Evolutionary conservation across 73 alveolate species (phyloP).

Genomic region (Paramecium sonneborni): DNA sequence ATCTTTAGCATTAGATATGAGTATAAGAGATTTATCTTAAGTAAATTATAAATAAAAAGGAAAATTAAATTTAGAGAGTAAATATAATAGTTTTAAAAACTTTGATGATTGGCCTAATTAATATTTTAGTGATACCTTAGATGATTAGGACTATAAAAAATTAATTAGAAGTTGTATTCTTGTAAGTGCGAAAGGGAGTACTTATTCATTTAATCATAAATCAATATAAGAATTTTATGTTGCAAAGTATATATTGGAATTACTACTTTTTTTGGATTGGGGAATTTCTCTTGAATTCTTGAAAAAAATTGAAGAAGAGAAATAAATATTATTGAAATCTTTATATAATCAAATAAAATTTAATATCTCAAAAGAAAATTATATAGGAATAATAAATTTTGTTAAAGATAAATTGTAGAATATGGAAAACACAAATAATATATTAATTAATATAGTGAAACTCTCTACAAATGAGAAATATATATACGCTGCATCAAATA

Average conservation of each 20-base stretch:
- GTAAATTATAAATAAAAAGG: not conserved
- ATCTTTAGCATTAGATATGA: not conserved
- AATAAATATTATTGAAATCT: not conserved
- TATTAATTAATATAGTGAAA: not conserved
- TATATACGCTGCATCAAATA: not conserved
- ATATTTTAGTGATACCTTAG: not conserved
- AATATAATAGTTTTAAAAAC: not conserved
- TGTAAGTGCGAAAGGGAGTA: not conserved
- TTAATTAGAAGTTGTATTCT: not conserved
- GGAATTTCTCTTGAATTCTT: too few species aligned
- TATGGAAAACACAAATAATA: not conserved
- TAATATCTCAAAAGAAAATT: not conserved
- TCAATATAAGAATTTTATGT: not conserved
- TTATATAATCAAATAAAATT: not conserved
- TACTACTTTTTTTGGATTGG: not conserved
- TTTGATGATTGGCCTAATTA: not conserved
- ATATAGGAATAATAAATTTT: not conserved
- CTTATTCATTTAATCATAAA: slow-evolving; percentile 18
- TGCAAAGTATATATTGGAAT: not conserved
- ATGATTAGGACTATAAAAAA: not conserved
- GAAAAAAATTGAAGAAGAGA: not conserved
- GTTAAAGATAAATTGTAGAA: not conserved
- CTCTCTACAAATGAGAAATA: not conserved
- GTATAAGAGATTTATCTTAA: not conserved
- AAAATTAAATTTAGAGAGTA: not conserved